Evolutionary conservation across 768 basidiomycete species (phyloP).

Genomic region (Wakefieldia striispora): DNA sequence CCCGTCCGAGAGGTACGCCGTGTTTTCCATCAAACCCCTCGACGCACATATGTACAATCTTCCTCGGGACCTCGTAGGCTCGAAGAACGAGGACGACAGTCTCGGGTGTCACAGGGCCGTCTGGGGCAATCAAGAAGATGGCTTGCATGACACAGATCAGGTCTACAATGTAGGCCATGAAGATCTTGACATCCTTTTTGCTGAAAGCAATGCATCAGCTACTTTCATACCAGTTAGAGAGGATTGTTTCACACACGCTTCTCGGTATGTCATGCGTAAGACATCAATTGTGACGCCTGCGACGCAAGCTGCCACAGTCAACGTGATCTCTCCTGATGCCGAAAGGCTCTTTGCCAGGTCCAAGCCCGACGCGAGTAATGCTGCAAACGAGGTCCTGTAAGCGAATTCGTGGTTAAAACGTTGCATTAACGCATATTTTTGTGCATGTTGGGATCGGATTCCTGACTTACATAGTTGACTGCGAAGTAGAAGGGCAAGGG

Average conservation of each 20-base stretch:
- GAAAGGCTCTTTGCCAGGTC: background rate
- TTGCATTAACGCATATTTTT: no score
- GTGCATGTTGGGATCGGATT: no score
- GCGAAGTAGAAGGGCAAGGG: no score
- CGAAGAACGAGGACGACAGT: background rate
- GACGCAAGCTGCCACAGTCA: background rate
- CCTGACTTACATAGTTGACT: conserved; percentile 1
- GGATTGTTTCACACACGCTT: background rate
- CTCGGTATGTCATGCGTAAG: background rate
- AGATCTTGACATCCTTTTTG: no score
- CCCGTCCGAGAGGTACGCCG: conserved; percentile 2
- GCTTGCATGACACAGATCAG: no score
- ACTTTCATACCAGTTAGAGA: no score
- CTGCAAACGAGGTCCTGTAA: conserved; percentile 1
- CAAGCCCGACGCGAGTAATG: background rate
- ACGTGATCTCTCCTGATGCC: background rate
- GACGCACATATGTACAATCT: background rate
- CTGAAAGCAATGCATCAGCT: no score
- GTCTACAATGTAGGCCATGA: no score
- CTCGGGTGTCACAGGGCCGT: background rate
- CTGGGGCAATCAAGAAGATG: no score
- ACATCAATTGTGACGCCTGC: background rate
- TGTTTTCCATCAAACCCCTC: conserved; percentile 1
- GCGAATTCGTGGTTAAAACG: no score
- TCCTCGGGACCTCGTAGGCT: background rate